Evolutionary conservation across 2,329 filamentous ascomycete species (phyloP), one percentile per base, ranked within the genome.

Genomic region (Alternaria sp.): DNA sequence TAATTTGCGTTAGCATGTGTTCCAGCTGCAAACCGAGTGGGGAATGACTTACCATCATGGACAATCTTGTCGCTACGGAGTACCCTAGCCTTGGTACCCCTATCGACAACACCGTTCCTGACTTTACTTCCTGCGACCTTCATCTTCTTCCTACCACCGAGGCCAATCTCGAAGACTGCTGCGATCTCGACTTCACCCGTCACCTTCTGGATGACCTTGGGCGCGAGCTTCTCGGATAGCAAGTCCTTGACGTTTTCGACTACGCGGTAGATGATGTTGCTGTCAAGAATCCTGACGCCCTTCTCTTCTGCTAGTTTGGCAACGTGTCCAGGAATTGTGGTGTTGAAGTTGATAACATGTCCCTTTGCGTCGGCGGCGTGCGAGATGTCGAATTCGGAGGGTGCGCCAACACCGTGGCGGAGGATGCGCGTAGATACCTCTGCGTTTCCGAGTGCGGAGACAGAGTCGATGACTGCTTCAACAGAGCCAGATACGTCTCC

Each of bases 401-500:
- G 86, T 23, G 89, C 85, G 1, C 96, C 96, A 2, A 96, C 91
- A 2, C 86, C 88, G 4, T 91, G 90, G 21, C 91, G 89, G 36
- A 99, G 87, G 62, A 99, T 85, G 60, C 89, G 88, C 13, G 94
- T 87, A 30, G 85, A 87, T 43, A 97, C 90, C 77, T 98, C 93
- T 71, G 93, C 89, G 81, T 91, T 97, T 67, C 94, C 93, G 66
- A 97, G 85, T 62, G 90, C 88, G 64, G 89, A 83, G 62, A 99
- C 86, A 9, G 91, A 90, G 52, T 92, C 90, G 64, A 90, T 85
- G 3, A 98, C 91, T 3, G 96, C 96, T 82, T 99, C 96, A 0
- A 94, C 93, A 0, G 95, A 98, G 40, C 96, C 96, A 65, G 91
- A 92, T 17, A 98, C 96, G 73, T 99, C 96, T 57, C 90, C 94